Conservation (phyloP, 2,329 filamentous ascomycete species). For the Trichoderma atrobrunneum region DNA sequence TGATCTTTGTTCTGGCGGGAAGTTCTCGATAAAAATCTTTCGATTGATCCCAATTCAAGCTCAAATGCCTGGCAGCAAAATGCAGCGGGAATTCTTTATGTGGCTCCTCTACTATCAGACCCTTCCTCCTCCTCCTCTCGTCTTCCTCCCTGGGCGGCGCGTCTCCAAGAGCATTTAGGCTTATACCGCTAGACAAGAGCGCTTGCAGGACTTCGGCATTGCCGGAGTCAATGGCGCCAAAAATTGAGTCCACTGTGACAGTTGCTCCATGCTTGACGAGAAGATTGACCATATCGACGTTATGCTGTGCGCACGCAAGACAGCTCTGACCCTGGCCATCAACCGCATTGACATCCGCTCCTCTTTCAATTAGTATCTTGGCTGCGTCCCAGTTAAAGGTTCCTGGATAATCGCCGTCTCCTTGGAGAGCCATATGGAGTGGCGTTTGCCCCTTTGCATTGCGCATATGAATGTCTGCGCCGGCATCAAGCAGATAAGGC, state of each 20-base stretch:
- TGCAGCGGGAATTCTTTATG: constrained; percentile 21
- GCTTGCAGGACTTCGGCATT: constrained; percentile 11
- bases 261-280: constrained; percentile 22
- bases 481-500: constrained; percentile 24
- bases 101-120: not conserved
- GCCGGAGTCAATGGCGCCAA: constrained; percentile 21
- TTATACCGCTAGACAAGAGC: constrained; percentile 20
- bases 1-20: not conserved
- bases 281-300: constrained; percentile 17
- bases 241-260: constrained; percentile 19
- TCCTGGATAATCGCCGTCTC: not conserved
- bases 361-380: constrained; percentile 22
- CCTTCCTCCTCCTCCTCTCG: not conserved
- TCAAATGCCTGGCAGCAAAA: not conserved
- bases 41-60: not conserved
- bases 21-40: not conserved
- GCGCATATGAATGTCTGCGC: constrained; percentile 21
- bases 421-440: constrained; percentile 22
- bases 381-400: constrained; percentile 22
- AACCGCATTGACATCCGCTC: constrained; percentile 25
- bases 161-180: constrained; percentile 19
- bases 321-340: constrained; percentile 19
- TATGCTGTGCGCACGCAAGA: constrained; percentile 9
- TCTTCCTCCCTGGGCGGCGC: not conserved
- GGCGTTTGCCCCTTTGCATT: constrained; percentile 20